These are phyloP conservation scores for Pisolithus thermaeus DNA, from an alignment of 1,284 basidiomycete genomes.

Conservation along the genomic window DNA sequence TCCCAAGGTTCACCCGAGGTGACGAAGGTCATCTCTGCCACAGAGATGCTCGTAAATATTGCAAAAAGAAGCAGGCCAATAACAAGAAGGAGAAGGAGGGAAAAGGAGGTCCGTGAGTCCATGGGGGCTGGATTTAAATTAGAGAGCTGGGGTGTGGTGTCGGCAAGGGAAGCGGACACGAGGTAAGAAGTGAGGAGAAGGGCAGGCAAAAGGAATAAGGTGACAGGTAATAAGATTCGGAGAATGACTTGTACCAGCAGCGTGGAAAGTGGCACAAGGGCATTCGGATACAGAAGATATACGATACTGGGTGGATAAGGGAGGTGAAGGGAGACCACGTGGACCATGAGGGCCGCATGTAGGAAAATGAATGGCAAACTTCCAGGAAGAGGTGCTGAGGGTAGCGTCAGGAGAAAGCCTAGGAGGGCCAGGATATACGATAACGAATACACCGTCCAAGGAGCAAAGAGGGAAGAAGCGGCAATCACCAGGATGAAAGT, in stretches of 20 bases:
- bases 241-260: constrained; percentile 35
- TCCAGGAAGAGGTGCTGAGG: constrained; percentile 33
- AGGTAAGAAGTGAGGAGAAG: constrained; percentile 39
- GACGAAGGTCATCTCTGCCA: constrained; percentile 8
- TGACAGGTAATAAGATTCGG: constrained; percentile 34
- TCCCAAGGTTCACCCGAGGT: constrained; percentile 35
- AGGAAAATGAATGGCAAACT: constrained; percentile 36
- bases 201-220: constrained; percentile 44
- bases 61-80: constrained; percentile 33
- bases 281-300: constrained; percentile 33
- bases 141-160: constrained; percentile 21
- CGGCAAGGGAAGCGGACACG: constrained; percentile 36
- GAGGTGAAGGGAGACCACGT: constrained; percentile 40
- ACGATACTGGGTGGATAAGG: constrained; percentile 38
- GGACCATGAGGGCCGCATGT: constrained; percentile 34
- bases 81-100: constrained; percentile 31
- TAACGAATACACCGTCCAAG: constrained; percentile 16
- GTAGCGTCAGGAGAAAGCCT: constrained; percentile 29
- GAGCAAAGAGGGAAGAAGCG: constrained; percentile 25
- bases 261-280: constrained; percentile 38
- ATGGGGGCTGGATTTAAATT: constrained; percentile 33
- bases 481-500: constrained; percentile 34
- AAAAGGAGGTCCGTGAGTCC: constrained; percentile 38
- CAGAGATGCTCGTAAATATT: constrained; percentile 27
- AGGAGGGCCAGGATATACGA: constrained; percentile 29